These are phyloP conservation scores for Gloeophyllum trabeum DNA, from an alignment of 768 basidiomycete genomes.

Conservation along the genomic window DNA sequence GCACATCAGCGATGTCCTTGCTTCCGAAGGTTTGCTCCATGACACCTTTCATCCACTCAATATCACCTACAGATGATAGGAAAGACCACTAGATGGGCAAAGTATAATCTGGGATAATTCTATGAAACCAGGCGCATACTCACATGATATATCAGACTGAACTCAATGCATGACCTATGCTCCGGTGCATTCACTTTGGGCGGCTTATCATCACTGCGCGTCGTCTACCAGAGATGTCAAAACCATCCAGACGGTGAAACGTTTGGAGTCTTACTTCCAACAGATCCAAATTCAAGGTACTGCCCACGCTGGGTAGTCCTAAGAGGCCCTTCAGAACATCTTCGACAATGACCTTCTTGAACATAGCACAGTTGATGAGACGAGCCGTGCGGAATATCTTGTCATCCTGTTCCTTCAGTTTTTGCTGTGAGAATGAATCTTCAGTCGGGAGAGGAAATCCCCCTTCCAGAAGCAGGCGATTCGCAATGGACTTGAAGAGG, in stretches of 20 bases:
- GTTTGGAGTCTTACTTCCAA: too few relatives aligned
- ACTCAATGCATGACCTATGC: neutral
- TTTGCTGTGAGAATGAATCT: neutral
- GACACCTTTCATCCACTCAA: neutral
- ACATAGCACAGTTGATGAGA: conserved; percentile 31
- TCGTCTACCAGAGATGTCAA: too few relatives aligned
- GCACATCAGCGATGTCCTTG: conserved; percentile 40
- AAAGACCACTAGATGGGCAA: neutral
- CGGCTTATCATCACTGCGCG: too few relatives aligned
- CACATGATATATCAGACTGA: neutral
- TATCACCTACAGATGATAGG: neutral
- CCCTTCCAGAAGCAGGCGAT: conserved; percentile 41
- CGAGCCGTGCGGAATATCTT: conserved; percentile 47
- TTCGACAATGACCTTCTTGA: neutral
- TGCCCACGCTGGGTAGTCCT: neutral
- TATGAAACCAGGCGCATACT: neutral
- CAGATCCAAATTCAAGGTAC: neutral
- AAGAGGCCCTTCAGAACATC: neutral
- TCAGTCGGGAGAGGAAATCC: conserved; percentile 19
- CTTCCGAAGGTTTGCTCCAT: neutral
- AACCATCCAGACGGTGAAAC: too few relatives aligned
- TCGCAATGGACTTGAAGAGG: conserved; percentile 36
- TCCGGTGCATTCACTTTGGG: neutral
- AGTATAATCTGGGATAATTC: neutral
- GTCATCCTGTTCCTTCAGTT: conserved; percentile 29